Evolutionary conservation across 2,329 filamentous ascomycete genomes (phyloP), one percentile per base, ranked within the genome.

Genomic region (Stachybotrys chlorohalonatus): DNA sequence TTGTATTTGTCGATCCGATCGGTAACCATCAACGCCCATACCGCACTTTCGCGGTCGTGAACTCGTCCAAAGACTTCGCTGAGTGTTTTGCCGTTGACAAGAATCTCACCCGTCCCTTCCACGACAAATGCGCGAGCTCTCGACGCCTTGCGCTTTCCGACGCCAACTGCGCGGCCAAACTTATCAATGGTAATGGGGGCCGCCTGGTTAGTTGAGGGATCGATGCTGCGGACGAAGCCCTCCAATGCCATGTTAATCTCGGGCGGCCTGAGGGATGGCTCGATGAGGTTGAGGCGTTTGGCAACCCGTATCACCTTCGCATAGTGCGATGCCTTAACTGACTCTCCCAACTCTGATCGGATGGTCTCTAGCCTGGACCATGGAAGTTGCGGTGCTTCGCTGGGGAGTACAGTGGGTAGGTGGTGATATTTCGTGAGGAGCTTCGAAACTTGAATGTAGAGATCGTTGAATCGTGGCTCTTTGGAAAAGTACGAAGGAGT

Each of bases 401-500:
- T 80, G 0, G 82, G 69, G 1, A 83, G 71, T 11, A 92, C 74
- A 4, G 77, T 81, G 7, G 94, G 94, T 13, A 97, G 80, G 31
- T 84, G 78, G 55, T 83, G 79, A 68, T 94, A 87, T 70, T 84
- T 86, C 53, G 83, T 83, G 55, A 88, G 73, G 30, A 97, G 79
- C 11, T 81, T 78, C 63, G 90, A 83, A 51, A 99, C 79, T 49
- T 78, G 75, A 60, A 97, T 81, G 62, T 88, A 83, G 64, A 89
- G 82, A 73, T 99, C 94, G 72, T 87, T 94, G 77, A 96, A 96
- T 54, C 81, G 78, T 1, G 92, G 88, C 57, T 86, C 86, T 53
- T 87, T 87, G 53, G 90, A 92, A 76, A 97, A 99, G 74, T 99
- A 99, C n/a, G 93, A 94, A 3, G 90, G 86, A 42, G 92, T 96